Base-by-base conservation (phyloP, 2,329 filamentous ascomycete genomes). In the Diaporthe humulicola region DNA sequence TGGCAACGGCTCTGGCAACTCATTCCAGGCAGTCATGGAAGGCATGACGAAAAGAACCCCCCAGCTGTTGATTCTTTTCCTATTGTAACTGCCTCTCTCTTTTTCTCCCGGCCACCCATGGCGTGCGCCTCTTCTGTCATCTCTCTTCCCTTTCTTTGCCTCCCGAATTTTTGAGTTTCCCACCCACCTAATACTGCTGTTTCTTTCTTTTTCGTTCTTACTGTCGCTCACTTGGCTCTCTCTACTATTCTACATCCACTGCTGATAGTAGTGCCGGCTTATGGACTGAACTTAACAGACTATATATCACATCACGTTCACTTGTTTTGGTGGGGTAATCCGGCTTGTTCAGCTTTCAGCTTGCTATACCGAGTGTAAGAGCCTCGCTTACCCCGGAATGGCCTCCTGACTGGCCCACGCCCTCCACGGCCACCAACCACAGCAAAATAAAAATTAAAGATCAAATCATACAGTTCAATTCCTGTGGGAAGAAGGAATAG, bases 1-100 rank as follows among this genome's bases (percentile, higher is more conserved):
- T 61, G 60, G 71, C 74, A 74, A 73, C 71, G 48, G 64, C 64
- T 40, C 48, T 40, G 17, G 64, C 64, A 69, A 69, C 38, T 52
- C 74, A 75, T 75, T 75, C 74, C 74, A 75, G 71, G 67, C 61
- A 56, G 38, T 50, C 42, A 56, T 42, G 15, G 45, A 64, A 19
- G 69, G 48, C 36, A n/a, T 67, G 40, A 57, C 33, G 70, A 60
- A 73, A 42, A 70, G 25, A 33, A 64, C 4, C 2, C 7, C 38
- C 10, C 38, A 52, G 45, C 30, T 72, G 48, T 72, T 64, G 22
- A 30, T 30, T 42, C 17, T 54, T 56, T 7, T 33, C n/a, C 19
- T 64, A 14, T 54, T 70, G 66, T 42, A 50, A 30, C 66, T 22
- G 10, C 54, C 10, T 28, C 17, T 54, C 15, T 28, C n/a, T 5